phyloP scores from a whole-genome alignment of 805 yeast genomes.

The Starmera pachycereana region DNA sequence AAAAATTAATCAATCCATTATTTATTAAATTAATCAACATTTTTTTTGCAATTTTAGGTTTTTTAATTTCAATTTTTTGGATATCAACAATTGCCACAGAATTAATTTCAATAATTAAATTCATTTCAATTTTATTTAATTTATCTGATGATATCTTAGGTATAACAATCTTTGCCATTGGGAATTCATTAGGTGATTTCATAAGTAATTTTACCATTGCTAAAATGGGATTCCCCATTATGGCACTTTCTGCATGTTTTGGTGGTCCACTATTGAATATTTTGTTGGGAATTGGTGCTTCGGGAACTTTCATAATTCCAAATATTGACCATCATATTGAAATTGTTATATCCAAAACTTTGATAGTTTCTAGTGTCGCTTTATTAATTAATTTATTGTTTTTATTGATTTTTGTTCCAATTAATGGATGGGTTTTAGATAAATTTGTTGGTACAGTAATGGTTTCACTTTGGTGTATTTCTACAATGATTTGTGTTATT shows the following conservation, averaged over 20 bases:
- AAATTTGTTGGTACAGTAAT: constrained; percentile 27
- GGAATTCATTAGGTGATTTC: constrained; percentile 87
- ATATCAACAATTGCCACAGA: constrained; percentile 37
- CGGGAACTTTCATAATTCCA: constrained; percentile 41
- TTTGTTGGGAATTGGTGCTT: constrained; percentile 70
- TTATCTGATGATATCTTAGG: constrained; percentile 80
- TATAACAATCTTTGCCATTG: constrained; percentile 82
- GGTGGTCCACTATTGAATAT: constrained; percentile 85
- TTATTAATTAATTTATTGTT: constrained; percentile 28
- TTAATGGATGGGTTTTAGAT: constrained; percentile 35
- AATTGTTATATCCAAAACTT: constrained; percentile 28
- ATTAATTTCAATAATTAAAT: constrained; percentile 55
- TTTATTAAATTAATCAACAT: constrained; percentile 1
- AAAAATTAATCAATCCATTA: background rate
- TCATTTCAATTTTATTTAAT: constrained; percentile 47
- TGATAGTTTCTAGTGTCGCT: constrained; percentile 29
- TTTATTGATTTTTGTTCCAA: constrained; percentile 31
- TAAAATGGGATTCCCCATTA: constrained; percentile 73
- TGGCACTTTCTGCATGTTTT: constrained; percentile 92
- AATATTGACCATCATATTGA: constrained; percentile 25
- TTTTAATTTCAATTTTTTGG: constrained; percentile 59
- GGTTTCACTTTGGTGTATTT: constrained; percentile 17
- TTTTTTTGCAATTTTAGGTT: constrained; percentile 41
- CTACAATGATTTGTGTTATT: constrained; percentile 14
- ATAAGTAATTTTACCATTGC: constrained; percentile 80